Conservation (phyloP, 345 rosid genomes). For the Euclidium syriacum region DNA sequence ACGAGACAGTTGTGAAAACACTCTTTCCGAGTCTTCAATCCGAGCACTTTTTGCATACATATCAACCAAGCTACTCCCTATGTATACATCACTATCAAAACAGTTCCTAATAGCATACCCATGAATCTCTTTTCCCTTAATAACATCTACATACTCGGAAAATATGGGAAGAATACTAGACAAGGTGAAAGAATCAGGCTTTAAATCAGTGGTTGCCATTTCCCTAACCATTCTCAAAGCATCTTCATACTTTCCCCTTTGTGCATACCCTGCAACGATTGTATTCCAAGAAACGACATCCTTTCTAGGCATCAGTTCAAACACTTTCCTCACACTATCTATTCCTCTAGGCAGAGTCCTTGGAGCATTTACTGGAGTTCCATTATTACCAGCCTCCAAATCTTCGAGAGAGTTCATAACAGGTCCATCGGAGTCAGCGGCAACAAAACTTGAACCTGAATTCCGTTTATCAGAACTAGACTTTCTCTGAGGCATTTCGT, state of each 20-base stretch:
- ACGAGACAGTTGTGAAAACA: conserved; percentile 41
- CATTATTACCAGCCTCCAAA: not conserved
- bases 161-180: conserved; percentile 75
- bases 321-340: conserved; percentile 51
- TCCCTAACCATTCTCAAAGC: conserved; percentile 63
- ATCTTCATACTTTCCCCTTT: conserved; percentile 58
- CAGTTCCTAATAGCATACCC: conserved; percentile 65
- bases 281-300: conserved; percentile 89
- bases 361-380: not conserved
- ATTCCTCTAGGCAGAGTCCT: conserved; percentile 2
- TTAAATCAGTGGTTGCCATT: conserved; percentile 49
- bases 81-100: conserved; percentile 40
- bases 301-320: conserved; percentile 64
- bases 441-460: not conserved
- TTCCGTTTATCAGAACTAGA: not conserved
- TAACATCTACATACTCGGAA: conserved; percentile 51
- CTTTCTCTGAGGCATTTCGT: conserved; percentile 38
- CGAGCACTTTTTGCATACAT: conserved; percentile 74
- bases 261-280: conserved; percentile 58
- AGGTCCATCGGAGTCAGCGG: not conserved
- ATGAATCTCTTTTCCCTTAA: conserved; percentile 76
- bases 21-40: conserved; percentile 42
- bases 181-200: conserved; percentile 78
- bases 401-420: not conserved
- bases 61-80: conserved; percentile 73